Conservation (phyloP, 208 protist genomes). For the Trypanosoma rangeli region DNA sequence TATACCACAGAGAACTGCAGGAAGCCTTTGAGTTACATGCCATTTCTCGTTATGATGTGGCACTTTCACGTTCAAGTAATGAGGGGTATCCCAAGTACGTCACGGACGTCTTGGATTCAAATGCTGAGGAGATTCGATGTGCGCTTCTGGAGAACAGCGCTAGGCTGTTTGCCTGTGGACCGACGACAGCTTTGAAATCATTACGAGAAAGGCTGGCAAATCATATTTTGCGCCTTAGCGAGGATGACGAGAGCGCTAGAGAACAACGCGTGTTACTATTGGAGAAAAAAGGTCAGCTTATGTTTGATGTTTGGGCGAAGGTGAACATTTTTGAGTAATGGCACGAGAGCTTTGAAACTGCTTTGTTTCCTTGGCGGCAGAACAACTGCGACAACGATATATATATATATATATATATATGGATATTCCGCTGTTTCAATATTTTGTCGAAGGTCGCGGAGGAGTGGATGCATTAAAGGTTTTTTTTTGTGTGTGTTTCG, state of each 20-base stretch:
- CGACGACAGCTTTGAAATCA: constrained; percentile 47
- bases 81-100: constrained; percentile 37
- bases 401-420: constrained; percentile 7
- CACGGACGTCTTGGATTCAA: constrained; percentile 54
- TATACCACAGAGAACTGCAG: constrained; percentile 65
- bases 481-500: not conserved
- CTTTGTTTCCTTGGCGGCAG: not conserved
- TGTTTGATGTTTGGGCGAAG: constrained; percentile 80
- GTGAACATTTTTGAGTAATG: constrained; percentile 52
- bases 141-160: constrained; percentile 33
- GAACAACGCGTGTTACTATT: constrained; percentile 65
- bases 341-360: not conserved
- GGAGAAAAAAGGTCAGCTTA: constrained; percentile 50
- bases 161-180: constrained; percentile 75
- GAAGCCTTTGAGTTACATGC: constrained; percentile 42
- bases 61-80: constrained; percentile 44
- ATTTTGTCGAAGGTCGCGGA: not conserved
- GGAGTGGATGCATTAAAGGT: not conserved
- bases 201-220: constrained; percentile 43
- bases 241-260: constrained; percentile 69
- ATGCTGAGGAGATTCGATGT: constrained; percentile 30
- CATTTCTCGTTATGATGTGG: constrained; percentile 58
- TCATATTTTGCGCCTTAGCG: constrained; percentile 48
- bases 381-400: not conserved
- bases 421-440: not conserved